These are phyloP conservation scores for Ceriops zippeliana DNA, from an alignment of 345 rosid genomes.

Conservation along the genomic window DNA sequence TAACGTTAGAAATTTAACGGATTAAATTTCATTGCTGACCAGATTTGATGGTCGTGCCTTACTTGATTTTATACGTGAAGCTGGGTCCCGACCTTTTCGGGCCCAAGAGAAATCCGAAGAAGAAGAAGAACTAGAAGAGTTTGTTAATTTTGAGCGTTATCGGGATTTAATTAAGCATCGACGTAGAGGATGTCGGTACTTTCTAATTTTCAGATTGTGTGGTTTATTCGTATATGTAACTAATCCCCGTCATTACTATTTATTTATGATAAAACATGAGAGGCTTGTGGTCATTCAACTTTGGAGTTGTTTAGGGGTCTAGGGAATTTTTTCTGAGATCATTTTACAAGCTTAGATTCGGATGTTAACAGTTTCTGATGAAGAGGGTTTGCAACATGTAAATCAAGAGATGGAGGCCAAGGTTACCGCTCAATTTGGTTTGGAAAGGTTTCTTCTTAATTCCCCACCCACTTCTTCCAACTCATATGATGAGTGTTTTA, in stretches of 20 bases:
- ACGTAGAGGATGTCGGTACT: conserved; percentile 99
- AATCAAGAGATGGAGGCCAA: conserved; percentile 81
- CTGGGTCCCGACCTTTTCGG: conserved; percentile 46
- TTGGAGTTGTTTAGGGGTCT: conserved; percentile 12
- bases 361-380: conserved; percentile 65
- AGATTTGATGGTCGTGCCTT: conserved; percentile 94
- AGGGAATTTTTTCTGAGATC: neutral
- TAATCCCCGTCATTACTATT: conserved; percentile 7
- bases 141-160: conserved; percentile 99
- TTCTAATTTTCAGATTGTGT: conserved; percentile 35
- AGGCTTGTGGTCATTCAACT: conserved; percentile 16
- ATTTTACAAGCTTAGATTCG: conserved; percentile 25
- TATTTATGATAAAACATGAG: conserved; percentile 16
- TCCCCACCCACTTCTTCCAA: neutral
- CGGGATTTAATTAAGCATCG: conserved; percentile 99
- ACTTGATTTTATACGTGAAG: conserved; percentile 86
- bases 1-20: neutral
- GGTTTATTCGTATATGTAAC: conserved; percentile 17
- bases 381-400: conserved; percentile 82
- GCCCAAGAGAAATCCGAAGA: conserved; percentile 68
- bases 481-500: neutral
- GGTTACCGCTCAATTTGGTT: conserved; percentile 49
- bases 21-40: neutral
- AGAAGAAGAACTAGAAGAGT: conserved; percentile 97
- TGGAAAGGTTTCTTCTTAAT: conserved; percentile 42